Evolutionary conservation across 306 rosid species (phyloP), one percentile per base, ranked within the genome.

Genomic region (Glycine tomentella): DNA sequence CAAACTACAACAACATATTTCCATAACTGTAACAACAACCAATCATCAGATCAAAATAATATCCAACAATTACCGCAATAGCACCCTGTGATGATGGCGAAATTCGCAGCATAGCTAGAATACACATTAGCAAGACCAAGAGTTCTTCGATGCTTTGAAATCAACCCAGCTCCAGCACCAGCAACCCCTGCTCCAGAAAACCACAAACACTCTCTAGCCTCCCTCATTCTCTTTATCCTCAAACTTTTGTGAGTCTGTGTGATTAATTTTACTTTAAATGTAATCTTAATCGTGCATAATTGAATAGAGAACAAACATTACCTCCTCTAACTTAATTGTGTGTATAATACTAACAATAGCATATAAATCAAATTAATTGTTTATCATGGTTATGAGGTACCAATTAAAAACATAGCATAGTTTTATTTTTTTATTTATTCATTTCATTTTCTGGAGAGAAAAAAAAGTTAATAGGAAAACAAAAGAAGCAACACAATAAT

Each of bases 101-200:
- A 89, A 71, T 95, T 95, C 2, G 94, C 72, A 20, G 99, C 97
- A 74, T 93, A 93, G 69, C 88, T 90, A n/a, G 92, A 87, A 58
- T 83, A 82, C 75, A 86, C 87, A 9, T 85, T 84, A 6, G 91
- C 88, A 56, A 90, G 90, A 44, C 99, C 97, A 9, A 88, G 92
- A 36, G 81, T 80, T 84, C 84, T 91, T 33, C 97, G 85, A 86
- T 95, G 91, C 87, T 90, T 91, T 33, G 99, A 93, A 10, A 89
- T 38, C 74, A 90, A 77, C 15, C 98, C 99, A 77, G 80, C 81
- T 90, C 97, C 99, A 79, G 91, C 93, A 72, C 99, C 99, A 67
- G 86, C 76, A 88, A 91, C 49, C 74, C 97, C 99, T 90, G 90
- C 79, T 46, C 80, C 76, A 82, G 58, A 74, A 5, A 66, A 38